A percentile compares a stretch with the other conserved stretches of the same genome.
phyloP scores from a whole-genome alignment of 179 eudicot genomes.

The Dionaea muscipula region DNA sequence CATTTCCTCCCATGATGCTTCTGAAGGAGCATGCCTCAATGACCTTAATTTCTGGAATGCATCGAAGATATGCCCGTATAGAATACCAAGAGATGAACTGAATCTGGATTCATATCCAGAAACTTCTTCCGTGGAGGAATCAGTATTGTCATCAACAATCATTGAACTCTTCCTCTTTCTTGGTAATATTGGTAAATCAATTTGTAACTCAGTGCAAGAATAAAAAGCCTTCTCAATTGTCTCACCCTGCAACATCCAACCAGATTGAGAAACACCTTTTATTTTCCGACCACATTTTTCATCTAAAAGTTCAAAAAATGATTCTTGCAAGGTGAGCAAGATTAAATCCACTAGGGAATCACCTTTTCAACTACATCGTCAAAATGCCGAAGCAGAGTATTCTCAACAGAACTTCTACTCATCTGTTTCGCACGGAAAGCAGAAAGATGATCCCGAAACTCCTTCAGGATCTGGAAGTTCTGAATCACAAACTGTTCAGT shows the following conservation, averaged over 20 bases:
- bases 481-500: constrained; percentile 42
- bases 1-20: constrained; percentile 37
- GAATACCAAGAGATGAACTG: constrained; percentile 24
- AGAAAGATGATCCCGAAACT: constrained; percentile 40
- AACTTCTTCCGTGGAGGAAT: constrained; percentile 10
- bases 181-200: constrained; percentile 3
- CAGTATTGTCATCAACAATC: not conserved
- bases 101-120: constrained; percentile 27
- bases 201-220: constrained; percentile 9
- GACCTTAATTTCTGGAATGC: constrained; percentile 34
- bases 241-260: constrained; percentile 21
- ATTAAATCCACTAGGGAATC: not conserved
- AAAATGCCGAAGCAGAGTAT: constrained; percentile 43
- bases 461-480: constrained; percentile 47
- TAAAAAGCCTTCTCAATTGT: constrained; percentile 21
- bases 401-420: constrained; percentile 36
- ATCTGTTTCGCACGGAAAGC: constrained; percentile 25
- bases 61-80: constrained; percentile 23
- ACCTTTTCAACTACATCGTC: constrained; percentile 56
- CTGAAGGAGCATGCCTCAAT: constrained; percentile 21
- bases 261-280: constrained; percentile 6
- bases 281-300: not conserved
- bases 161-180: not conserved
- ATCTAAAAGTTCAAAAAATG: not conserved
- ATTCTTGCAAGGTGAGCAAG: not conserved